Conservation (phyloP, 179 eudicot genomes). For the Beta corolliflora region DNA sequence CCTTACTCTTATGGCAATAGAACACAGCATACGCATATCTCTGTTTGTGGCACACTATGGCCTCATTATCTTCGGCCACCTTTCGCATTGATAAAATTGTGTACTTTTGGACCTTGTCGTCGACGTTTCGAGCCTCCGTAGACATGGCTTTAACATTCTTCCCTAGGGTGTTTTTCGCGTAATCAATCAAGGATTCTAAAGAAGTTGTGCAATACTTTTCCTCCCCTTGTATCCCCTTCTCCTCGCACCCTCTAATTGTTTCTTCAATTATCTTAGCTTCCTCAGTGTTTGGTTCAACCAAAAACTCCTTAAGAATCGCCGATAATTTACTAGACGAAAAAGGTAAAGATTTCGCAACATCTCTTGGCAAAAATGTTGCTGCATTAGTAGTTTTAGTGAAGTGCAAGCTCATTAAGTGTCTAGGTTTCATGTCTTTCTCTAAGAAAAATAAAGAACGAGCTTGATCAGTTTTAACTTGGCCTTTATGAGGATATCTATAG, state of each 20-base stretch:
- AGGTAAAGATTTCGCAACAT: constrained; percentile 53
- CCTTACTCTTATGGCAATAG: constrained; percentile 61
- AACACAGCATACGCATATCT: constrained; percentile 62
- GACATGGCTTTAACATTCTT: constrained; percentile 46
- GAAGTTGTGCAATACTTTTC: constrained; percentile 72
- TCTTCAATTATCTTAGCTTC: constrained; percentile 52
- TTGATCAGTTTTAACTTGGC: neutral
- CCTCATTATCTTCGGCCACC: constrained; percentile 26
- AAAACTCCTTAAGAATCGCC: constrained; percentile 38
- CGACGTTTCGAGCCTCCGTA: constrained; percentile 35
- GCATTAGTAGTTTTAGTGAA: constrained; percentile 37
- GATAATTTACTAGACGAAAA: constrained; percentile 57
- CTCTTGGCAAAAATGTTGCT: constrained; percentile 55
- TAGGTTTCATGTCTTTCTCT: constrained; percentile 54
- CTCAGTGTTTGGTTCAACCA: constrained; percentile 45
- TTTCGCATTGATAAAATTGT: constrained; percentile 29
- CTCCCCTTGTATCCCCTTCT: constrained; percentile 47
- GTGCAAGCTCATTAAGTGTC: constrained; percentile 50
- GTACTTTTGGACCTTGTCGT: constrained; percentile 33
- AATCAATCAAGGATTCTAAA: constrained; percentile 76
- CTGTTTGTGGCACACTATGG: constrained; percentile 62
- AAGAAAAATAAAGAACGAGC: constrained; percentile 51
- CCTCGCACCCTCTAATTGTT: constrained; percentile 62
- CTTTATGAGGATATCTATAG: no score
- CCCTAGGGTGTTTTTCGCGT: constrained; percentile 48